Evolutionary conservation across 163 green algal species (phyloP).

Genomic region (Prototheca stagnorum): DNA sequence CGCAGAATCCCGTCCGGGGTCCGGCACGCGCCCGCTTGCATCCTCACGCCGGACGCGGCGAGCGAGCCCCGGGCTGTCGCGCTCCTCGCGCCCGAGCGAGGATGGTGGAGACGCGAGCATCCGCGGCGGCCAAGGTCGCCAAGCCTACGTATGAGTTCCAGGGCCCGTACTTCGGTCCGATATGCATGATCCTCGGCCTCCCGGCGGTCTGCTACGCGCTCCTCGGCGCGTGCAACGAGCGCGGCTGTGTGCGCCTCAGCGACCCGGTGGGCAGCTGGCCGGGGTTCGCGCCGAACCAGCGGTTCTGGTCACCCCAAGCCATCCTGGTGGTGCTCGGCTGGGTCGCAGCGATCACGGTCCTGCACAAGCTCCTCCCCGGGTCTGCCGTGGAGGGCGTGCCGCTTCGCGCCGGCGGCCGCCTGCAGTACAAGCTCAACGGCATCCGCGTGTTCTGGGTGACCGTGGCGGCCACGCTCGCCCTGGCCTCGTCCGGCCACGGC

Average conservation of each 20-base stretch:
- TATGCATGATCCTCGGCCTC: constrained; percentile 50
- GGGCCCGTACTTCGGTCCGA: constrained; percentile 56
- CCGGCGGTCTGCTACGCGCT: constrained; percentile 62
- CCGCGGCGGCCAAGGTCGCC: no score
- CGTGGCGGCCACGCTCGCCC: constrained; percentile 33
- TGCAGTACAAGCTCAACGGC: constrained; percentile 82
- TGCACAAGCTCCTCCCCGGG: constrained; percentile 72
- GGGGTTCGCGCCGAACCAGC: no score
- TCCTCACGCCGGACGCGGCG: no score
- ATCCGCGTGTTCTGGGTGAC: constrained; percentile 43
- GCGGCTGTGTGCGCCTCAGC: constrained; percentile 29
- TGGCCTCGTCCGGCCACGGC: constrained; percentile 35
- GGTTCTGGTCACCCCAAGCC: no score
- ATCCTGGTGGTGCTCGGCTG: constrained; percentile 43
- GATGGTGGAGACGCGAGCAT: no score
- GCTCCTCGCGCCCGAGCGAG: no score
- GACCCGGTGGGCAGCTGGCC: constrained; percentile 29
- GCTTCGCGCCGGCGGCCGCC: constrained; percentile 35
- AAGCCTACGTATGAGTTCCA: constrained; percentile 83
- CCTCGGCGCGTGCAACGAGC: constrained; percentile 44
- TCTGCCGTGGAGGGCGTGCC: constrained; percentile 33
- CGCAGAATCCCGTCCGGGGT: no score
- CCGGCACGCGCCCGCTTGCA: no score
- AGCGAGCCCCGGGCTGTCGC: no score
- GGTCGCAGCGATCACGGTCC: constrained; percentile 33